A percentile compares a stretch with the other conserved stretches of the same genome.
phyloP scores from a whole-genome alignment of 2,329 filamentous ascomycete species.

The Septoria linicola region DNA sequence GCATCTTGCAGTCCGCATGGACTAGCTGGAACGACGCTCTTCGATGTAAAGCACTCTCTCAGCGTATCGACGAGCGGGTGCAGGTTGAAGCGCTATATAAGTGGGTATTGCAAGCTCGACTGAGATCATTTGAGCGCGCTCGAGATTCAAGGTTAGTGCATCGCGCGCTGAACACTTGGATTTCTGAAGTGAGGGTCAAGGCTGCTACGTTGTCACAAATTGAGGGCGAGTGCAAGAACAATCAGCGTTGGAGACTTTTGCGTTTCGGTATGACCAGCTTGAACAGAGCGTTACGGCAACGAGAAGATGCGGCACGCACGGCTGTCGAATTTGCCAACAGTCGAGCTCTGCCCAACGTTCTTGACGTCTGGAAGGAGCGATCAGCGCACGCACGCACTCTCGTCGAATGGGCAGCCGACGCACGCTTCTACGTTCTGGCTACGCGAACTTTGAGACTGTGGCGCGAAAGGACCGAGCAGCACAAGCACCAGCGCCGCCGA shows the following conservation, averaged over 20 bases:
- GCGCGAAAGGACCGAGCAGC: slow-evolving; percentile 51
- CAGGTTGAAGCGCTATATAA: slow-evolving; percentile 58
- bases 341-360: slow-evolving; percentile 40
- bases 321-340: slow-evolving; percentile 45
- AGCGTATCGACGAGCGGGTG: slow-evolving; percentile 57
- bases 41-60: slow-evolving; percentile 53
- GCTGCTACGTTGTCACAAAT: slow-evolving; percentile 21
- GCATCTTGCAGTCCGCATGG: slow-evolving; percentile 58
- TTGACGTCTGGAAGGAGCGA: slow-evolving; percentile 40
- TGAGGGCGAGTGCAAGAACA: slow-evolving; percentile 28
- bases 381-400: slow-evolving; percentile 49
- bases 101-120: slow-evolving; percentile 57
- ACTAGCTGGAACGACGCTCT: slow-evolving; percentile 63
- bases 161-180: slow-evolving; percentile 25
- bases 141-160: slow-evolving; percentile 30
- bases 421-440: slow-evolving; percentile 56
- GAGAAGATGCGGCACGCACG: slow-evolving; percentile 40
- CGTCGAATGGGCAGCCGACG: slow-evolving; percentile 55
- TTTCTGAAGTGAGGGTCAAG: slow-evolving; percentile 15
- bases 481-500: slow-evolving; percentile 53
- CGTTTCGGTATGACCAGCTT: slow-evolving; percentile 32
- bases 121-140: slow-evolving; percentile 43
- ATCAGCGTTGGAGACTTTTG: slow-evolving; percentile 31
- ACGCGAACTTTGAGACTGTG: slow-evolving; percentile 53
- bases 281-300: slow-evolving; percentile 32